Conservation (phyloP, 208 protist genomes). For the Naegleria fowleri region DNA sequence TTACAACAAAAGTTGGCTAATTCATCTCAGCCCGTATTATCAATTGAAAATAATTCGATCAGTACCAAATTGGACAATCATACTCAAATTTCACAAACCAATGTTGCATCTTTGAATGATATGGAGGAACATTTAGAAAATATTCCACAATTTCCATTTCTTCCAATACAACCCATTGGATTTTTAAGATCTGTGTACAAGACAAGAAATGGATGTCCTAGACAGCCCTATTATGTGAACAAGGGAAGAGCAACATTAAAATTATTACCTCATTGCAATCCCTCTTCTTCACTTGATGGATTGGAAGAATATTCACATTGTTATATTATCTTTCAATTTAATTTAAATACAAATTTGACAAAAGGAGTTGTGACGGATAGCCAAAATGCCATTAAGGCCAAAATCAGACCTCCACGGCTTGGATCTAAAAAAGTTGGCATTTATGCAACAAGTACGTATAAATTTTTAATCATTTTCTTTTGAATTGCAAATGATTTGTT, state of each 20-base stretch:
- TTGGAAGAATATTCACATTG: constrained; percentile 18
- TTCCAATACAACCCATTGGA: background rate
- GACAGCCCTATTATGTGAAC: background rate
- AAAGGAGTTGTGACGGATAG: background rate
- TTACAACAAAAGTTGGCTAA: background rate
- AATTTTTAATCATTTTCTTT: background rate
- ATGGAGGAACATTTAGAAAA: background rate
- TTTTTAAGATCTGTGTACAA: constrained; percentile 12
- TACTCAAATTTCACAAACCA: no score
- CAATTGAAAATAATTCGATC: no score
- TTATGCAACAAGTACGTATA: background rate
- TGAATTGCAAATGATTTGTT: no score
- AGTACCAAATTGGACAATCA: no score
- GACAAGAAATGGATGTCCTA: constrained; percentile 3
- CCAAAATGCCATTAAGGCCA: background rate
- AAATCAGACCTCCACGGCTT: constrained; percentile 27
- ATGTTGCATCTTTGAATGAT: no score
- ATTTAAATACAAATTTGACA: constrained; percentile 21
- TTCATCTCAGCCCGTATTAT: background rate
- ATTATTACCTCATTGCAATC: constrained; percentile 6
- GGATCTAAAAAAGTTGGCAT: background rate
- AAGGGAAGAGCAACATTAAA: constrained; percentile 6
- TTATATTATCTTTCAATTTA: constrained; percentile 15
- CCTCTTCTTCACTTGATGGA: background rate
- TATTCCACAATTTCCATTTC: background rate